A percentile compares a stretch with the other conserved stretches of the same genome.
Evolutionary conservation across 192 early-diverging fungal genomes (phyloP).

Genomic region (Podochytrium sp.): DNA sequence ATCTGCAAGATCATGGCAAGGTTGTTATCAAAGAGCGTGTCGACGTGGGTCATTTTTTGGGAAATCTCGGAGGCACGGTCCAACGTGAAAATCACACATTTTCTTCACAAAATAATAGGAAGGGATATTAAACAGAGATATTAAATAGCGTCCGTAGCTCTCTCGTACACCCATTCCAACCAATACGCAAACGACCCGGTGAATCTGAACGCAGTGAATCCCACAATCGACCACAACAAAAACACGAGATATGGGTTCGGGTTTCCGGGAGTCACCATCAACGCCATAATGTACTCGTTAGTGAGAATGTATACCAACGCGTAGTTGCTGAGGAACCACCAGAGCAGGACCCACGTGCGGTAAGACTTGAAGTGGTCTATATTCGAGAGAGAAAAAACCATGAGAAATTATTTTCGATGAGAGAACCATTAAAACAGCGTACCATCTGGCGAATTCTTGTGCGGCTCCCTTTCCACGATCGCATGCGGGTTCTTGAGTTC

Average conservation of each 20-base stretch:
- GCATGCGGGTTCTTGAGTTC: constrained; percentile 46
- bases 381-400: not conserved
- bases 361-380: constrained; percentile 70
- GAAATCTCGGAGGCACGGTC: too few species aligned
- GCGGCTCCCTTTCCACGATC: constrained; percentile 34
- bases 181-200: not conserved
- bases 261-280: constrained; percentile 4
- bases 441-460: not conserved
- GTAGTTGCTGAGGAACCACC: constrained; percentile 80
- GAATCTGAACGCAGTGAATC: constrained; percentile 71
- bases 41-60: not conserved
- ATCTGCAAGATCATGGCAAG: not conserved
- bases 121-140: not conserved
- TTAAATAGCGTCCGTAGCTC: not conserved
- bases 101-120: not conserved
- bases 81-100: too few species aligned
- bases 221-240: constrained; percentile 88
- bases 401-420: not conserved
- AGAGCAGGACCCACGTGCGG: constrained; percentile 47
- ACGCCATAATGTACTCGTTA: constrained; percentile 40
- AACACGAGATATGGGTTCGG: constrained; percentile 77
- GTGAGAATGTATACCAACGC: constrained; percentile 73
- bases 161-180: not conserved
- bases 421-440: not conserved
- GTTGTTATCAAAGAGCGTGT: not conserved